phyloP scores from a whole-genome alignment of 2,329 filamentous ascomycete species.

The Penicillium rolfsii region DNA sequence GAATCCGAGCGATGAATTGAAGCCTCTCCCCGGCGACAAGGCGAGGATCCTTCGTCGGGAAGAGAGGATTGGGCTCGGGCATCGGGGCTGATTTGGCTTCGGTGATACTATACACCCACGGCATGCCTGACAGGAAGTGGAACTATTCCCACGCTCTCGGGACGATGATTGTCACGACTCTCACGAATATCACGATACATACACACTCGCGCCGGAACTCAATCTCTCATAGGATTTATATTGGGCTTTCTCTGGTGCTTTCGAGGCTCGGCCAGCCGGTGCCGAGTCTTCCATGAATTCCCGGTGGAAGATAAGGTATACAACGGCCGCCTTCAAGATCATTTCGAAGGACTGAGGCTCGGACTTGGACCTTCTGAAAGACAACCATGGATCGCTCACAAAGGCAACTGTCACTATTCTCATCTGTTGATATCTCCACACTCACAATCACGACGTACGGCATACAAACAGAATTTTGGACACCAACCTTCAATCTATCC shows the following conservation, averaged over 20 bases:
- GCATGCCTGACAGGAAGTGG: neutral
- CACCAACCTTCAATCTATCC: neutral
- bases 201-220: neutral
- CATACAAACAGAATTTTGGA: neutral
- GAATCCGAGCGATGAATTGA: slow-evolving; percentile 55
- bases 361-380: neutral
- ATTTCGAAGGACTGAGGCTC: neutral
- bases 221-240: neutral
- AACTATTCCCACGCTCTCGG: neutral
- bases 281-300: neutral
- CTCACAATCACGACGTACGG: neutral
- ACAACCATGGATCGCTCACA: neutral
- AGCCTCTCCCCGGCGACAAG: slow-evolving; percentile 54
- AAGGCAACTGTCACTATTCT: neutral
- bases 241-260: neutral
- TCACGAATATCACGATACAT: neutral
- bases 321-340: neutral
- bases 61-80: slow-evolving; percentile 49
- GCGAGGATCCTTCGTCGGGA: slow-evolving; percentile 52
- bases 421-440: neutral
- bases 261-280: neutral
- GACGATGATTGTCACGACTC: neutral
- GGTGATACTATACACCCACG: too few species aligned
- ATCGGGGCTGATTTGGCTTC: slow-evolving; percentile 25
- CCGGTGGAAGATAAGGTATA: neutral